Evolutionary conservation across 768 basidiomycete species (phyloP), one percentile per base, ranked within the genome.

Genomic region (Mycena belliarum): DNA sequence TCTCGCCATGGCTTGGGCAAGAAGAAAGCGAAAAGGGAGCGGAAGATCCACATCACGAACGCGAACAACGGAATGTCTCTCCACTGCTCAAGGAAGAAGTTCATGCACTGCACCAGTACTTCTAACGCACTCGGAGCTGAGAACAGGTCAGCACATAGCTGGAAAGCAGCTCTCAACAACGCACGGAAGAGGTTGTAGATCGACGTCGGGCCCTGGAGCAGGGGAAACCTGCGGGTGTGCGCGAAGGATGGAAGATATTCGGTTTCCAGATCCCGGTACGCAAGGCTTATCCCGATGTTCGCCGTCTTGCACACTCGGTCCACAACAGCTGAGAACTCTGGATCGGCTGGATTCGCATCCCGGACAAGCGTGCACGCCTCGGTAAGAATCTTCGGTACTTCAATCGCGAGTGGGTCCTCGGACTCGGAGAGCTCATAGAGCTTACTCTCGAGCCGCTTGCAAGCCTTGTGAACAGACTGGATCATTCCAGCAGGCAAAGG

Each of bases 241-340:
- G 55, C 55, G 10, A 49, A 49, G 2, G 55, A 56, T n/a, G 15
- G 55, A 7, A 56, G 21, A 24, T 26, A 56, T 7, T 56, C 47
- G 23, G 49, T 21, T 1, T 56, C 55, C 14, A 56, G 26, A 1
- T 20, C 28, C n/a, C 15, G 20, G 20, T 56, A 56, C 10, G 55
- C 55, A 18, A 49, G 20, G 20, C 16, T 5, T 2, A 56, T 26
- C 2, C 20, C 41, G 6, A 41, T 10, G 38, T 49, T 49, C 12
- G 49, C 16, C 3, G 26, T 25, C 10, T 43, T 29, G 16, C 20
- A 41, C 16, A 35, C 55, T 9, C 26, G 20, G 21, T 16, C 10
- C 4, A 56, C 40, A 8, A 48, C 47, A 1, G 38, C 47, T 10
- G 16, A 25, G 8, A 42, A 42, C 25, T 25, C 40, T 6, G 47